Evolutionary conservation across 2,329 filamentous ascomycete genomes (phyloP).

Genomic region (Apiospora sp.): DNA sequence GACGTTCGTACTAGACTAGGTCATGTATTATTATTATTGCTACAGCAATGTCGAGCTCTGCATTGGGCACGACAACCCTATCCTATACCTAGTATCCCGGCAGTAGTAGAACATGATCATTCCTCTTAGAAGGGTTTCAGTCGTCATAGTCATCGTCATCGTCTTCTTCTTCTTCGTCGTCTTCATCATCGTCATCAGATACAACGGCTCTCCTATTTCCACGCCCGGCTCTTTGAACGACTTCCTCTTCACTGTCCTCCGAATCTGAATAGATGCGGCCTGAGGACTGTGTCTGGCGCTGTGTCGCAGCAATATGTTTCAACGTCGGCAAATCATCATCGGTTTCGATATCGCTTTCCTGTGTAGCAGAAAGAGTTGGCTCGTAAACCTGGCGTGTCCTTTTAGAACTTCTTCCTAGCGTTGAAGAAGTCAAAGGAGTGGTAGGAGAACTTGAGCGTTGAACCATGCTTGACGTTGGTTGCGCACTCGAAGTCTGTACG

Average conservation of each 20-base stretch:
- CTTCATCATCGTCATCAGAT: conserved; percentile 31
- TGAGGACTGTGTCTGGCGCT: conserved; percentile 19
- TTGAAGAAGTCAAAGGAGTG: conserved; percentile 33
- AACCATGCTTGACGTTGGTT: conserved; percentile 37
- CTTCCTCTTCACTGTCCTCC: conserved; percentile 28
- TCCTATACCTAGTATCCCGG: background rate
- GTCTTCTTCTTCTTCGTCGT: conserved; percentile 26
- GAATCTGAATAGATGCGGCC: conserved; percentile 28
- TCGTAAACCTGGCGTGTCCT: conserved; percentile 34
- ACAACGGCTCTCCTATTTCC: conserved; percentile 30
- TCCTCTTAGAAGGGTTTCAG: conserved; percentile 6
- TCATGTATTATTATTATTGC: background rate
- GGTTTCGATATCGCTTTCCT: conserved; percentile 33
- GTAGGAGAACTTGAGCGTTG: conserved; percentile 37
- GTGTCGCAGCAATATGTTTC: conserved; percentile 38
- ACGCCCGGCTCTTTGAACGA: conserved; percentile 27
- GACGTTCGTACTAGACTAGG: background rate
- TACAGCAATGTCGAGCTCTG: background rate
- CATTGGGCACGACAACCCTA: background rate
- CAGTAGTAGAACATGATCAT: background rate
- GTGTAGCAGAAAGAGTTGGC: conserved; percentile 33
- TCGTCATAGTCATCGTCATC: conserved; percentile 25
- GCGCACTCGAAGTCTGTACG: conserved; percentile 39
- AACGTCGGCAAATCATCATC: conserved; percentile 38
- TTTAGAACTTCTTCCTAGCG: conserved; percentile 3